Conservation (phyloP, 208 protist genomes). For the Leishmania tropica region DNA sequence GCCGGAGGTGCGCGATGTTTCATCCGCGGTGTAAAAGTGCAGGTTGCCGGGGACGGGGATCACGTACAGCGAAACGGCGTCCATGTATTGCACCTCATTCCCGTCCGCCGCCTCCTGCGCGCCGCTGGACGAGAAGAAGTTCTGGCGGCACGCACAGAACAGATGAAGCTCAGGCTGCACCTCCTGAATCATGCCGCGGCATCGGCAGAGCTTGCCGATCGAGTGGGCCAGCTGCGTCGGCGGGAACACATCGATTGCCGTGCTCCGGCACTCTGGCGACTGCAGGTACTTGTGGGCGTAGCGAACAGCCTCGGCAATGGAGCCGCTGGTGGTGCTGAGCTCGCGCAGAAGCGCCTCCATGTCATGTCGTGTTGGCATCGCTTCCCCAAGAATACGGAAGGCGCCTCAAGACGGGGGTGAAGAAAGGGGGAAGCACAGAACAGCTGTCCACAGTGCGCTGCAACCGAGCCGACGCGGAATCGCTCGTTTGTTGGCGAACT, state of each 20-base stretch:
- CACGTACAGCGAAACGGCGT: conserved; percentile 72
- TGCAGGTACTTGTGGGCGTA: conserved; percentile 29
- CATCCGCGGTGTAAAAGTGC: conserved; percentile 56
- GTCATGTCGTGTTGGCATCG: conserved; percentile 27
- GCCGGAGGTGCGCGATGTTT: conserved; percentile 3
- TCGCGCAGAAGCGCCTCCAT: conserved; percentile 43
- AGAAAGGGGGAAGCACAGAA: background rate
- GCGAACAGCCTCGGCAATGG: conserved; percentile 32
- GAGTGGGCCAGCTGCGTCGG: conserved; percentile 10
- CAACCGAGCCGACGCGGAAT: background rate
- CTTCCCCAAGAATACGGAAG: background rate
- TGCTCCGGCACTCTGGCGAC: background rate
- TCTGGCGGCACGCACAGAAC: conserved; percentile 37
- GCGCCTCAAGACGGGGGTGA: background rate
- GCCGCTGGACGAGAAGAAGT: conserved; percentile 40
- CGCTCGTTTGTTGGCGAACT: background rate
- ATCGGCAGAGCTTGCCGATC: conserved; percentile 48
- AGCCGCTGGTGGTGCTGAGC: conserved; percentile 30
- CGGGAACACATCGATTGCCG: conserved; percentile 51
- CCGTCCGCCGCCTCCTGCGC: background rate
- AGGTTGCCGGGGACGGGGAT: conserved; percentile 81
- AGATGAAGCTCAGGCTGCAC: conserved; percentile 59
- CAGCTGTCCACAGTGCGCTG: too few relatives aligned
- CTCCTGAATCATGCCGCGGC: conserved; percentile 88
- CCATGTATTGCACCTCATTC: conserved; percentile 41